These are phyloP conservation scores for Dendryphion nanum DNA, from an alignment of 2,329 filamentous ascomycete genomes.

Conservation along the genomic window DNA sequence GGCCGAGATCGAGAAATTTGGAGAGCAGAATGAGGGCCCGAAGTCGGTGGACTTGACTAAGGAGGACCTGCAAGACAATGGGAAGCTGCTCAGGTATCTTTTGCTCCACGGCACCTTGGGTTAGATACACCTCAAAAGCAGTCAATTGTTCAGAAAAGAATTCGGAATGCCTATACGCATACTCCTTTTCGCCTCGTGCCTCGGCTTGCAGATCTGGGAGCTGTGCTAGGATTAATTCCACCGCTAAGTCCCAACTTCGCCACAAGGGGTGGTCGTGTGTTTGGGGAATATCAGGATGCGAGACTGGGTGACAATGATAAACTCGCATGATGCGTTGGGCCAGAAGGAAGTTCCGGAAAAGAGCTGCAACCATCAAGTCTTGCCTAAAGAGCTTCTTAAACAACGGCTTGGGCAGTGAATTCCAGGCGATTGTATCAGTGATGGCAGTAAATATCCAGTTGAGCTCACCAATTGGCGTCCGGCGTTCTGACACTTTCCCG, in stretches of 20 bases:
- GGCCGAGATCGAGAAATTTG: constrained; percentile 90
- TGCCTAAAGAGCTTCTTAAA: constrained; percentile 98
- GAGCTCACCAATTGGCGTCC: constrained; percentile 90
- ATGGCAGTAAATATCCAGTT: constrained; percentile 99
- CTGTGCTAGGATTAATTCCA: constrained; percentile 91
- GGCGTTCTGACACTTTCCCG: constrained; percentile 84
- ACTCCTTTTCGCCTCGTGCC: constrained; percentile 71
- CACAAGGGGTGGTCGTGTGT: constrained; percentile 93
- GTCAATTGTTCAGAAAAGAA: constrained; percentile 98
- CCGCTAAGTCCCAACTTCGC: constrained; percentile 96
- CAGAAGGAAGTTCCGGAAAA: constrained; percentile 94
- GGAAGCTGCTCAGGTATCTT: constrained; percentile 92
- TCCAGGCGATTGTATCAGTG: constrained; percentile 98
- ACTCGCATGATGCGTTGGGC: constrained; percentile 94
- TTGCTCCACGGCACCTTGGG: constrained; percentile 77
- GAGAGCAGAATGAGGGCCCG: constrained; percentile 88
- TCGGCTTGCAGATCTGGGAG: constrained; percentile 78
- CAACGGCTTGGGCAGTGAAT: constrained; percentile 80
- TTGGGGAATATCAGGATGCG: constrained; percentile 86
- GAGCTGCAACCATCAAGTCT: constrained; percentile 96
- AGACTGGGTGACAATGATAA: constrained; percentile 93
- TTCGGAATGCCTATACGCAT: constrained; percentile 89
- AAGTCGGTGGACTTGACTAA: constrained; percentile 92
- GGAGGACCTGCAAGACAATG: constrained; percentile 89
- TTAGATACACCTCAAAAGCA: constrained; percentile 93